Evolutionary conservation across 345 rosid genomes (phyloP), one percentile per base, ranked within the genome.

Genomic region (Adansonia digitata): DNA sequence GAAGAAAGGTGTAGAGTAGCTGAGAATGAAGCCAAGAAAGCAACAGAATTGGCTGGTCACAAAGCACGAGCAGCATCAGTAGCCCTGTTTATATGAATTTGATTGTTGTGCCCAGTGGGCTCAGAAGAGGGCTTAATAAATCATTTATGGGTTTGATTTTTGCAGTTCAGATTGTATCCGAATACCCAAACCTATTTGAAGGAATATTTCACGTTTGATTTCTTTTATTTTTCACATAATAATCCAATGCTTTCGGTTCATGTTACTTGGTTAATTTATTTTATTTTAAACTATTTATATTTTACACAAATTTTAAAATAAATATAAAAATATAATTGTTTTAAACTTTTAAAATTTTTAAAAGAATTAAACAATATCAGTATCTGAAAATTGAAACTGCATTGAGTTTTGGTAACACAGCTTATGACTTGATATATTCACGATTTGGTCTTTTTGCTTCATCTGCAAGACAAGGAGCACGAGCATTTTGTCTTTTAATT

Each of bases 1-100:
- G 89, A 91, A 81, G 87, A 87, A 78, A 84, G 98, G 81, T 92
- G 98, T 77, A 89, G 79, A 66, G 72, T 12, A 68, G 97, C 99
- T 78, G 99, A 94, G 82, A 85, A 76, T 62, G 98, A 91, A 83
- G 94, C 91, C 43, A 93, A 90, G 81, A 90, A 91, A 70, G 95
- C 98, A 48, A 90, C 88, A 55, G 98, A 94, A 74, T 26, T 89
- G 74, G 99, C 99, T 27, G 97, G 91, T 72, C n/a, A n/a, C n/a
- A 90, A 60, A 82, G 98, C 93, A 55, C 95, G 89, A 45, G 82
- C 84, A 62, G 98, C 92, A 75, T 97, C 98, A 14, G 92, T 75
- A 26, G 78, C 86, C n/a, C n/a, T 29, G n/a, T 35, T 24, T 55
- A 1, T 31, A 40, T 60, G 65, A 14, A 29, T 27, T 60, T 29